These are phyloP conservation scores for Gracilariopsis chorda DNA, from an alignment of 23 red algal genomes.

Conservation along the genomic window DNA sequence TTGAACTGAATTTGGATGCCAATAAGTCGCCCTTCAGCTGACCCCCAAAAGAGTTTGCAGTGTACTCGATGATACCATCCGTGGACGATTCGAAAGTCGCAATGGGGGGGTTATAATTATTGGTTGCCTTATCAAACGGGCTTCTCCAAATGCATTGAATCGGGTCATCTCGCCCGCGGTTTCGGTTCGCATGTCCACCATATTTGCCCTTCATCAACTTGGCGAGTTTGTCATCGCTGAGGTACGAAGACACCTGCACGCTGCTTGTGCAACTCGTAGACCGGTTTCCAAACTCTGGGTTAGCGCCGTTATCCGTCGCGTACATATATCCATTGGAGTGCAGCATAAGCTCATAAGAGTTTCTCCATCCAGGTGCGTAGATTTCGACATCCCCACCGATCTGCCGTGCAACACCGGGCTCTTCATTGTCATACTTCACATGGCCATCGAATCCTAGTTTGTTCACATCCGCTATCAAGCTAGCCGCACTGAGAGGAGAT, in stretches of 20 bases:
- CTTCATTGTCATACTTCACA: constrained; percentile 40
- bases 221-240: constrained; percentile 50
- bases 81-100: constrained; percentile 56
- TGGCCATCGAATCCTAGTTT: constrained; percentile 45
- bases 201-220: constrained; percentile 42
- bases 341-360: constrained; percentile 59
- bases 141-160: constrained; percentile 47
- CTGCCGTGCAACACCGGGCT: constrained; percentile 8
- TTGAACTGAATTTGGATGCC: constrained; percentile 28
- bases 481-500: constrained; percentile 50
- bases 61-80: constrained; percentile 64
- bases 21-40: constrained; percentile 65
- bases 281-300: constrained; percentile 63
- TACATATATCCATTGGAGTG: constrained; percentile 52
- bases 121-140: constrained; percentile 18
- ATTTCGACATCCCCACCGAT: constrained; percentile 50
- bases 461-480: constrained; percentile 30
- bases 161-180: constrained; percentile 43
- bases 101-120: constrained; percentile 32
- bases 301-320: constrained; percentile 69
- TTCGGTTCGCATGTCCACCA: constrained; percentile 62
- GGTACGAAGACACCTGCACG: constrained; percentile 25
- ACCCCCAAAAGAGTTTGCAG: constrained; percentile 36
- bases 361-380: constrained; percentile 55
- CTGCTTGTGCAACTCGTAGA: constrained; percentile 49